These are phyloP conservation scores for Lactifluus volemus DNA, from an alignment of 768 basidiomycete species.

Conservation along the genomic window DNA sequence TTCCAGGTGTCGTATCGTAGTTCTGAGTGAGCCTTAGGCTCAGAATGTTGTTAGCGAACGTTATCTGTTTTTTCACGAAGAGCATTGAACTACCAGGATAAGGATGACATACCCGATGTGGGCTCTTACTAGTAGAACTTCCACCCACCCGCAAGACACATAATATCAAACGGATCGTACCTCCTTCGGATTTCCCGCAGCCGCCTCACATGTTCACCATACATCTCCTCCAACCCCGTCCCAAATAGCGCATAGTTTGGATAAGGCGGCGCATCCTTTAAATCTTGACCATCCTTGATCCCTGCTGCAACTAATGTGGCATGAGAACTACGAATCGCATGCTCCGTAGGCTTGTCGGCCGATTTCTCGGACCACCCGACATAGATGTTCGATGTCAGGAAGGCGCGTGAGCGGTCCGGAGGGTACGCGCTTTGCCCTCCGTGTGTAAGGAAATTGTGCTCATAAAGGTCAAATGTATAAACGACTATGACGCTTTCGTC, in stretches of 20 bases:
- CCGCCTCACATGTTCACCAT: background rate
- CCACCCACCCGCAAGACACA: background rate
- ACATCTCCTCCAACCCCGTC: background rate
- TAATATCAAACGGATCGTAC: background rate
- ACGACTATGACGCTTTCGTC: conserved; percentile 33
- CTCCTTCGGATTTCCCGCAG: background rate
- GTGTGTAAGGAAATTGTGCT: conserved; percentile 6
- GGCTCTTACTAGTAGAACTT: background rate
- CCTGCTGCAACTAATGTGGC: background rate
- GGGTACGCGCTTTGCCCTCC: conserved; percentile 17
- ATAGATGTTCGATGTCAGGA: conserved; percentile 17
- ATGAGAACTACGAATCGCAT: background rate
- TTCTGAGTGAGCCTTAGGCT: no score
- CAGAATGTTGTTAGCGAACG: no score
- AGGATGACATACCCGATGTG: background rate
- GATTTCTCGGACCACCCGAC: conserved; percentile 36
- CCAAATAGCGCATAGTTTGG: background rate
- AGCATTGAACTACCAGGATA: background rate
- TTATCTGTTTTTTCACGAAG: no score
- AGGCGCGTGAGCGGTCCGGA: conserved; percentile 11
- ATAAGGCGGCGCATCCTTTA: background rate
- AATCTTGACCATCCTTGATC: background rate
- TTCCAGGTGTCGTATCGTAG: no score
- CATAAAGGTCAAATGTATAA: conserved; percentile 27
- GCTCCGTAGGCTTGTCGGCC: conserved; percentile 26